A percentile compares a stretch with the other conserved stretches of the same genome.
Conservation (phyloP, 768 basidiomycete species). For the Suillus fuscotomentosus region DNA sequence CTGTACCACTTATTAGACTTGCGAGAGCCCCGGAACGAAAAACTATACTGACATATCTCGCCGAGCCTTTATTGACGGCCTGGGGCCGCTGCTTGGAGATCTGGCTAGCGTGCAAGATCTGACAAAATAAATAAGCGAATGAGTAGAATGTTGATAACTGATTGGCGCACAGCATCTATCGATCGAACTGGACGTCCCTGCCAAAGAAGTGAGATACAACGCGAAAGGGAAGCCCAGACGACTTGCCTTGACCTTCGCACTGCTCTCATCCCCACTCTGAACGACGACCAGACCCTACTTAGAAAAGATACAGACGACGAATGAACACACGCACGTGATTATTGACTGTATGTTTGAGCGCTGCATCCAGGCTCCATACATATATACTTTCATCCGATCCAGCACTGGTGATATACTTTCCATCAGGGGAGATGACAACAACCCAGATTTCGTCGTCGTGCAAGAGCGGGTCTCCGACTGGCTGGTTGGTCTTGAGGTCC, state of each 20-base stretch:
- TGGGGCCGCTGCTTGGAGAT: background rate
- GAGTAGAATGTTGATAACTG: background rate
- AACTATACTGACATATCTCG: background rate
- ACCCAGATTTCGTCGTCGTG: conserved; percentile 80
- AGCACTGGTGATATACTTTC: conserved; percentile 74
- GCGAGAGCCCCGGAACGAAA: background rate
- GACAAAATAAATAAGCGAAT: background rate
- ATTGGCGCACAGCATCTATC: background rate
- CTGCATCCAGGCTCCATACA: conserved; percentile 72
- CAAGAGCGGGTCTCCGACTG: conserved; percentile 43
- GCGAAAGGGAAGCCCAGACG: background rate
- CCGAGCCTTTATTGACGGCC: background rate
- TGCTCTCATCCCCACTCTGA: background rate
- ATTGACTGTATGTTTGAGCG: background rate
- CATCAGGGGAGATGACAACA: conserved; percentile 78
- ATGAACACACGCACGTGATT: background rate
- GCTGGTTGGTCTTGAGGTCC: background rate
- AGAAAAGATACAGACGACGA: no score
- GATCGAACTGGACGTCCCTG: background rate
- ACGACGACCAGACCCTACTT: background rate
- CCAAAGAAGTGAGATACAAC: background rate
- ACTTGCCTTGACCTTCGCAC: background rate
- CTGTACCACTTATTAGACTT: background rate
- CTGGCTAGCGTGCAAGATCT: no score
- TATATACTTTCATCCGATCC: conserved; percentile 75